Evolutionary conservation across 163 green algal species (phyloP).

Genomic region (Trebouxiophyceae sp.): DNA sequence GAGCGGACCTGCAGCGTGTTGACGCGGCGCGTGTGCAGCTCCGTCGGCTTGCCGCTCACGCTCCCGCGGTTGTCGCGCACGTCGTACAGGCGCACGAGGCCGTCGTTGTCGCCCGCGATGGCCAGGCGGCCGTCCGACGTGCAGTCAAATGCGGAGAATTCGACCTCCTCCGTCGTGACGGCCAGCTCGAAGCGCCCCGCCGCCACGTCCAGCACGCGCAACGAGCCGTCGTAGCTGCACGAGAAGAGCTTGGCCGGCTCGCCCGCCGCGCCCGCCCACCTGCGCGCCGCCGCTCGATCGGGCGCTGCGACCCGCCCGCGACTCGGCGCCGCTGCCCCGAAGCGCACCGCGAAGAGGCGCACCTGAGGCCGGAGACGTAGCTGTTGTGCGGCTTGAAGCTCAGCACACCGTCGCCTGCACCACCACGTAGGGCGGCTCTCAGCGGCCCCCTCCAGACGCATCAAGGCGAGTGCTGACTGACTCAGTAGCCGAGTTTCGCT

Average conservation of each 20-base stretch:
- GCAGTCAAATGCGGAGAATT: constrained; percentile 41
- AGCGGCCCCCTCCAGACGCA: no score
- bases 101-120: constrained; percentile 52
- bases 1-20: constrained; percentile 68
- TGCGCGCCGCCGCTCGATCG: not conserved
- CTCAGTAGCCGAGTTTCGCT: no score
- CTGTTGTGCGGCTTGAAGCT: constrained; percentile 31
- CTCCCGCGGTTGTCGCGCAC: no score
- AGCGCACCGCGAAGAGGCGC: not conserved
- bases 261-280: constrained; percentile 26
- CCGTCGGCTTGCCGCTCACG: not conserved
- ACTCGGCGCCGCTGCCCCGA: constrained; percentile 3
- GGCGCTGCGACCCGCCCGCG: no score
- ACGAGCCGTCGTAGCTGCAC: constrained; percentile 37
- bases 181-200: constrained; percentile 13
- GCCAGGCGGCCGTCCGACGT: constrained; percentile 5
- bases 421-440: no score
- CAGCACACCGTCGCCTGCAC: constrained; percentile 29
- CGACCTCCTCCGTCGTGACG: constrained; percentile 23
- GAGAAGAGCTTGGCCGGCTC: constrained; percentile 24
- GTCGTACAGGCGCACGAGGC: constrained; percentile 44
- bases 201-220: constrained; percentile 36
- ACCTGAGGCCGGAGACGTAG: constrained; percentile 36
- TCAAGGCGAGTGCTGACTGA: no score
- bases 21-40: constrained; percentile 51